Conservation (phyloP, 805 yeast species). For the Cephaloascus fragrans region DNA sequence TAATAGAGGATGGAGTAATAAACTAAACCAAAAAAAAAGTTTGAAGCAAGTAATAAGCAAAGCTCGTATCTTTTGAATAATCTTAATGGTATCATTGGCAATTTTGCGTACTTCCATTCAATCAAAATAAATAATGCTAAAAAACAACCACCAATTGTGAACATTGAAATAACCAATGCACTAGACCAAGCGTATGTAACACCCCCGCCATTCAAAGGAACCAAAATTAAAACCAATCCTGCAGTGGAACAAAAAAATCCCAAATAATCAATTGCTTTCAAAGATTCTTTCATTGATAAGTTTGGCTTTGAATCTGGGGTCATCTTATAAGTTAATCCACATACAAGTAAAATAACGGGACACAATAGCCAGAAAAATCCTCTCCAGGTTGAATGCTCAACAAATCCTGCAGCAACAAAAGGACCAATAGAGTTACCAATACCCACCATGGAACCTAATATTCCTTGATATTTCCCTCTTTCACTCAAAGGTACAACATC, state of each 20-base stretch:
- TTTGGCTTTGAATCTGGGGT: constrained; percentile 24
- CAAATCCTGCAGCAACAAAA: constrained; percentile 41
- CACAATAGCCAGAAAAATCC: constrained; percentile 39
- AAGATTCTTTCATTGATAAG: constrained; percentile 22
- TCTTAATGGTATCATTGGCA: constrained; percentile 47
- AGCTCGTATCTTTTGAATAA: constrained; percentile 25
- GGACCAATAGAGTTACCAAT: constrained; percentile 49
- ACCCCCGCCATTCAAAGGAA: constrained; percentile 60
- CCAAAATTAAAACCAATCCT: constrained; percentile 36
- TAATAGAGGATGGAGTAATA: constrained; percentile 38
- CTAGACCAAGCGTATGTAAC: constrained; percentile 45
- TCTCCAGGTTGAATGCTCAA: constrained; percentile 38
- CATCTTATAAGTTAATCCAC: constrained; percentile 17
- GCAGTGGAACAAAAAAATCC: constrained; percentile 42
- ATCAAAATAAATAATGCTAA: constrained; percentile 33
- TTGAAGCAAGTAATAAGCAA: constrained; percentile 9
- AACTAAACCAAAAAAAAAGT: constrained; percentile 38
- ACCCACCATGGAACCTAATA: constrained; percentile 40
- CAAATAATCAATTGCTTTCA: constrained; percentile 38
- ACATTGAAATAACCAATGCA: constrained; percentile 24
- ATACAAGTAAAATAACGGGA: constrained; percentile 27
- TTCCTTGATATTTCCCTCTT: constrained; percentile 50
- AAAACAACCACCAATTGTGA: constrained; percentile 30
- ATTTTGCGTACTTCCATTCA: constrained; percentile 37
- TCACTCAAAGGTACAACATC: constrained; percentile 44